These are phyloP conservation scores for Coccomyxa subellipsoidea DNA, from an alignment of 163 green algal genomes.

Conservation along the genomic window DNA sequence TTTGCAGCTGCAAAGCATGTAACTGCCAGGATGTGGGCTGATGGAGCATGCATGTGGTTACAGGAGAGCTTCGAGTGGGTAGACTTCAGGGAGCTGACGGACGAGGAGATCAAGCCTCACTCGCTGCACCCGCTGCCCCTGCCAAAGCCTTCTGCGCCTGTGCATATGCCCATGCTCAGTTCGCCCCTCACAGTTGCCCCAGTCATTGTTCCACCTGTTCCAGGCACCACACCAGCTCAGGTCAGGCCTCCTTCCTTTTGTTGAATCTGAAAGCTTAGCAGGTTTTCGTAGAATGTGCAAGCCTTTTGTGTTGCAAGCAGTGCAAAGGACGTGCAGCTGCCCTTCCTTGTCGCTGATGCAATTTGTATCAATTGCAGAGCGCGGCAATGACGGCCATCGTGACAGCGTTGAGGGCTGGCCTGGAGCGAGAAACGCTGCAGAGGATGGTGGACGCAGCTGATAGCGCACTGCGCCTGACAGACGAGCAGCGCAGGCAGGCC, in stretches of 20 bases:
- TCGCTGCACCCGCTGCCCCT: constrained; percentile 3
- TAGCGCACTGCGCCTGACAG: neutral
- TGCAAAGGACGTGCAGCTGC: too few species aligned
- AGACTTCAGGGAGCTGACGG: constrained; percentile 39
- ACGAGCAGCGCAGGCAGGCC: neutral
- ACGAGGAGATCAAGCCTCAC: constrained; percentile 33
- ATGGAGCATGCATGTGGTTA: neutral
- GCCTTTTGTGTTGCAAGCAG: too few species aligned
- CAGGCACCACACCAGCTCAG: neutral
- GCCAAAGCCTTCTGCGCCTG: neutral
- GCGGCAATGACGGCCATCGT: constrained; percentile 13
- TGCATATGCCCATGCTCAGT: neutral
- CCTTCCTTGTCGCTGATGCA: too few species aligned
- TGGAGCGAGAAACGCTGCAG: constrained; percentile 5
- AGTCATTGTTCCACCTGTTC: neutral
- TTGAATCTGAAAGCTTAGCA: neutral
- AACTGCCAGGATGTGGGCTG: too few species aligned
- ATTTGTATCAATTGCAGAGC: too few species aligned
- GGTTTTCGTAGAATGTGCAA: too few species aligned
- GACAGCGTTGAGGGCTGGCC: constrained; percentile 15
- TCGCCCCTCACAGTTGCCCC: neutral
- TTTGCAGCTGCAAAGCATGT: too few species aligned
- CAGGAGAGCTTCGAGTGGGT: constrained; percentile 50
- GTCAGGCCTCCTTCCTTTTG: neutral
- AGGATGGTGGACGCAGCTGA: constrained; percentile 20